These are phyloP conservation scores for Megacollybia marginata DNA, from an alignment of 768 basidiomycete genomes.

Conservation along the genomic window DNA sequence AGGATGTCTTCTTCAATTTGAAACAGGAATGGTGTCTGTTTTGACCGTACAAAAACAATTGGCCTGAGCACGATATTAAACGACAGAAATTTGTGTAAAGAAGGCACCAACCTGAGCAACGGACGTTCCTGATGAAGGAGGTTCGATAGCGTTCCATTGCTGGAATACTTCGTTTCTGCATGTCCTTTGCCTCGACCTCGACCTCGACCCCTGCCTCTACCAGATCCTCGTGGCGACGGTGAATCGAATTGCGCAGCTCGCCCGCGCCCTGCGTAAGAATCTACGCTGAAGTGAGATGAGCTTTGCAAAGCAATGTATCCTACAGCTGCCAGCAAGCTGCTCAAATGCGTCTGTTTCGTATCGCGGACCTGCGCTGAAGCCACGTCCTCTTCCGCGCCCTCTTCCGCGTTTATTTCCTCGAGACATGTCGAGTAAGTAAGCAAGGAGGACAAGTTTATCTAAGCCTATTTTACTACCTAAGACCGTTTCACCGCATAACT, in stretches of 20 bases:
- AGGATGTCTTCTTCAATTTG: constrained; percentile 56
- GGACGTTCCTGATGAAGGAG: constrained; percentile 53
- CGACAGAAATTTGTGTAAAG: no score
- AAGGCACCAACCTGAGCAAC: constrained; percentile 10
- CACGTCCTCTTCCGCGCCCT: constrained; percentile 19
- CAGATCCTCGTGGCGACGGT: constrained; percentile 9
- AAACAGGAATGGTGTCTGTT: constrained; percentile 43
- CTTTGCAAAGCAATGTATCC: not conserved
- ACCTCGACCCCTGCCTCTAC: constrained; percentile 19
- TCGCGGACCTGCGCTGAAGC: constrained; percentile 9
- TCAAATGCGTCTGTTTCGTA: constrained; percentile 16
- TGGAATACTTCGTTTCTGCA: constrained; percentile 17
- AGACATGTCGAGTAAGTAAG: constrained; percentile 1
- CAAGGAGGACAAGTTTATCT: not conserved
- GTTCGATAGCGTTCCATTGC: constrained; percentile 40
- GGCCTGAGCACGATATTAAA: constrained; percentile 35
- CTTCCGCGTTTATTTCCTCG: constrained; percentile 5
- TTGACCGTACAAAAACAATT: constrained; percentile 60
- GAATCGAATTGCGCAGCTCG: not conserved
- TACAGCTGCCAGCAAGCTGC: constrained; percentile 19
- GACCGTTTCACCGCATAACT: no score
- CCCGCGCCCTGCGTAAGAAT: not conserved
- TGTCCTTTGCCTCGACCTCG: constrained; percentile 14
- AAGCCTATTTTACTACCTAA: no score
- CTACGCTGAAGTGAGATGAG: not conserved